Conservation (phyloP, 331 rosid genomes). For the Cydonia oblonga region DNA sequence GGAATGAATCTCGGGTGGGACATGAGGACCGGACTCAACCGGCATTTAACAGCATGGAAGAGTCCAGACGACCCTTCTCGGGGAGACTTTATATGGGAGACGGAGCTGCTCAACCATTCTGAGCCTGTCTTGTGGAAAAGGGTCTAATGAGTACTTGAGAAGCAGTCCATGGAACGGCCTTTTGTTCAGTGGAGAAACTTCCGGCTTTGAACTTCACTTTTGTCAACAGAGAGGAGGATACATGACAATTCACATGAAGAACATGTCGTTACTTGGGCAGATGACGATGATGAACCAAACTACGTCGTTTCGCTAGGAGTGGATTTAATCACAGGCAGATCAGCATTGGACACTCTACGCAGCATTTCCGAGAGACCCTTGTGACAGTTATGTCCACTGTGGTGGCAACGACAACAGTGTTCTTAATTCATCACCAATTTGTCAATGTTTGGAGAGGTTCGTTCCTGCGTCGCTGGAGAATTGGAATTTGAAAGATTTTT, state of each 20-base stretch:
- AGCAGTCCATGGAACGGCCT: slow-evolving; percentile 65
- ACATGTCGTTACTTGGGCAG: background rate
- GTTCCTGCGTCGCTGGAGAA: slow-evolving; percentile 15
- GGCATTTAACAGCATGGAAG: slow-evolving; percentile 33
- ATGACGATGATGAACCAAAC: slow-evolving; percentile 10
- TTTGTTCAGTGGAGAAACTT: slow-evolving; percentile 23
- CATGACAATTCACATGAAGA: background rate
- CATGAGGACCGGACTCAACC: slow-evolving; percentile 12
- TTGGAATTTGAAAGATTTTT: slow-evolving; percentile 33
- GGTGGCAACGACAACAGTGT: slow-evolving; percentile 30
- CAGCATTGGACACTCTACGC: slow-evolving; percentile 28
- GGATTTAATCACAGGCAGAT: slow-evolving; percentile 23
- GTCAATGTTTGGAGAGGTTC: slow-evolving; percentile 38
- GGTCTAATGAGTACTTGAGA: slow-evolving; percentile 13
- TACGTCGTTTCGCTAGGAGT: background rate
- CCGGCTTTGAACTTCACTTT: slow-evolving; percentile 4
- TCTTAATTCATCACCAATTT: slow-evolving; percentile 26
- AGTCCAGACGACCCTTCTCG: slow-evolving; percentile 40
- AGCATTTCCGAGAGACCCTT: slow-evolving; percentile 31
- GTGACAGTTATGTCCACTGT: slow-evolving; percentile 22
- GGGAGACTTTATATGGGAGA: slow-evolving; percentile 21
- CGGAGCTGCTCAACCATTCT: slow-evolving; percentile 26
- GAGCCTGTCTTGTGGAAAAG: slow-evolving; percentile 32
- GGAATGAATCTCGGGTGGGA: slow-evolving; percentile 55
- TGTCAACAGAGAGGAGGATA: slow-evolving; percentile 6